Percentiles rank a stretch among this genome's conserved stretches.
phyloP scores from a whole-genome alignment of 2,329 filamentous ascomycete species.

The Chrysoporthe puriensis region DNA sequence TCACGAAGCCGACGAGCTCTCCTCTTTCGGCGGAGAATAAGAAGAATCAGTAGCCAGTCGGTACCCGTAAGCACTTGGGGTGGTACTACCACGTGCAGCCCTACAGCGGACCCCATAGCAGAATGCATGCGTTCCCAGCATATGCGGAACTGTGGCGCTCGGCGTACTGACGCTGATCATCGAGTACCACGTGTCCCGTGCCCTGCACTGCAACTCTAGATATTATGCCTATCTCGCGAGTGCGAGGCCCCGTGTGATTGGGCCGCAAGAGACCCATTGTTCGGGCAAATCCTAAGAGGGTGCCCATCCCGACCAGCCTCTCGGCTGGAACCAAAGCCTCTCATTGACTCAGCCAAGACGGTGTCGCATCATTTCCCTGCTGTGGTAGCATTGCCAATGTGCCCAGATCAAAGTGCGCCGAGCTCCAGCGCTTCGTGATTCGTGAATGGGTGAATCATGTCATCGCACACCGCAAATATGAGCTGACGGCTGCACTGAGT shows the following conservation, averaged over 20 bases:
- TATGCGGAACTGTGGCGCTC: background rate
- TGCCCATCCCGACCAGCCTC: background rate
- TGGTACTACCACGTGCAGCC: slow-evolving; percentile 1
- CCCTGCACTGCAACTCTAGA: background rate
- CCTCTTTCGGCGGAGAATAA: background rate
- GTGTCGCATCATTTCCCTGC: background rate
- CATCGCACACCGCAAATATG: background rate
- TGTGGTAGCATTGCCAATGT: slow-evolving; percentile 1
- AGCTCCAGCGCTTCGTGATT: background rate
- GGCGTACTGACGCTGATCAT: background rate
- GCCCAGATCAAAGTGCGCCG: background rate
- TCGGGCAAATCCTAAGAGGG: background rate
- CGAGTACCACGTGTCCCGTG: background rate
- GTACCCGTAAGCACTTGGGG: slow-evolving; percentile 4
- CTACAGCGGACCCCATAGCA: background rate
- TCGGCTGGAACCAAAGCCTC: background rate
- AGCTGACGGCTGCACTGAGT: background rate
- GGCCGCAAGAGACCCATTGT: background rate
- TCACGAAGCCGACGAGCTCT: background rate
- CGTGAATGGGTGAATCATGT: background rate
- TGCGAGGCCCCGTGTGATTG: background rate
- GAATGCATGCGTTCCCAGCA: background rate
- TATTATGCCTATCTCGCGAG: background rate
- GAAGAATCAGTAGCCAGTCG: background rate
- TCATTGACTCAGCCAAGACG: background rate